A percentile compares a stretch with the other conserved stretches of the same genome.
phyloP scores from a whole-genome alignment of 352 stramenopile genomes.

The Globisporangium orthogonon region DNA sequence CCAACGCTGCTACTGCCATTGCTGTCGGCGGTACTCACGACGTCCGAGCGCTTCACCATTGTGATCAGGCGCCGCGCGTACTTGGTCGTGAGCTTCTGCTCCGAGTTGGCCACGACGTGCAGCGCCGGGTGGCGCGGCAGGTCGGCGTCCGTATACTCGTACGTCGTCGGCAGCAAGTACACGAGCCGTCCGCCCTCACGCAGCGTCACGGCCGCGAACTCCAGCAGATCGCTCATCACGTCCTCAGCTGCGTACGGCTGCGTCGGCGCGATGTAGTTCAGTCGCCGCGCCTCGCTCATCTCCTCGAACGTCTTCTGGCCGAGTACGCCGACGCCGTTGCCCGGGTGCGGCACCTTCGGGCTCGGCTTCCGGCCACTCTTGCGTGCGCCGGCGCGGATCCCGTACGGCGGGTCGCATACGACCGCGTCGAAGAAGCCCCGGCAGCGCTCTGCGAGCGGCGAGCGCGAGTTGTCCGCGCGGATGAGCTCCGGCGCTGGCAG shows the following conservation, averaged over 20 bases:
- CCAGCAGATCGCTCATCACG: conserved; percentile 95
- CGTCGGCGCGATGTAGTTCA: conserved; percentile 94
- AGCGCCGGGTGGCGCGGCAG: conserved; percentile 70
- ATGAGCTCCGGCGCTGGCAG: conserved; percentile 93
- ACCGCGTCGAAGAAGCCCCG: conserved; percentile 82
- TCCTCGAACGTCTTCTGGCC: conserved; percentile 16
- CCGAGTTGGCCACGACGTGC: conserved; percentile 66
- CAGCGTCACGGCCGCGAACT: conserved; percentile 82
- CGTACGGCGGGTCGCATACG: conserved; percentile 92
- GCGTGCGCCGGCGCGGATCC: conserved; percentile 91
- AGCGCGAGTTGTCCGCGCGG: conserved; percentile 87
- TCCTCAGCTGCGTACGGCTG: conserved; percentile 94
- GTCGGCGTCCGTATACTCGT: conserved; percentile 76
- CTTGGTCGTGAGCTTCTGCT: conserved; percentile 82
- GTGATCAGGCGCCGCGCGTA: conserved; percentile 82
- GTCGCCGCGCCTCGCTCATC: conserved; percentile 65
- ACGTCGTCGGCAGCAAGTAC: conserved; percentile 82
- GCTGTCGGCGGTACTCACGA: not conserved
- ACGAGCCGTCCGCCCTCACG: conserved; percentile 73
- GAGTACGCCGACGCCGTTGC: not conserved
- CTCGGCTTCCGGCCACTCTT: conserved; percentile 80
- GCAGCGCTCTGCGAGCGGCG: conserved; percentile 43
- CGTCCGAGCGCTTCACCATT: conserved; percentile 64
- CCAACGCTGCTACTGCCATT: conserved; percentile 5
- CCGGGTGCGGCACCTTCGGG: conserved; percentile 19